A percentile compares a stretch with the other conserved stretches of the same genome.
phyloP scores from a whole-genome alignment of 257 asterid genomes.

The Jaltomata sinuosa region DNA sequence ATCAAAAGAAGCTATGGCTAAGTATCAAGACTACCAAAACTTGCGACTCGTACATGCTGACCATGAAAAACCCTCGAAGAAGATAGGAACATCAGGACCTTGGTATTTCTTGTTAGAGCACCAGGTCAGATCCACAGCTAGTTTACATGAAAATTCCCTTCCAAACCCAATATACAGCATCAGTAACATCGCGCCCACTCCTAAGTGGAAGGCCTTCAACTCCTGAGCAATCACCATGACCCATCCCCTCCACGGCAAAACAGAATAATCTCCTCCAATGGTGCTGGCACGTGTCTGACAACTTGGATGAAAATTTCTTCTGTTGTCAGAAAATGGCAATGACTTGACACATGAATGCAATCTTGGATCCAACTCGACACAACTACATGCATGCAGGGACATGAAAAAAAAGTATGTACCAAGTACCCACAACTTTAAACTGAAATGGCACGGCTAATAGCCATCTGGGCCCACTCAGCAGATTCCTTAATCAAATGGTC shows the following conservation, averaged over 20 bases:
- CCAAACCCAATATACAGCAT: not conserved
- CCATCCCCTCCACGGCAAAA: slow-evolving; percentile 10
- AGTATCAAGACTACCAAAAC: slow-evolving; percentile 21
- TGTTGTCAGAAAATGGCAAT: slow-evolving; percentile 48
- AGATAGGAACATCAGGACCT: slow-evolving; percentile 16
- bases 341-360: slow-evolving; percentile 53
- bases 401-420: slow-evolving; percentile 33
- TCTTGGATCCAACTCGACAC: slow-evolving; percentile 57
- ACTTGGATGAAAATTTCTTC: slow-evolving; percentile 42
- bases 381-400: slow-evolving; percentile 78
- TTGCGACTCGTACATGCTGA: slow-evolving; percentile 1
- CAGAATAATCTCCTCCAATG: slow-evolving; percentile 28
- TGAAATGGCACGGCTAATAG: slow-evolving; percentile 76
- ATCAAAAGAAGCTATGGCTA: not conserved
- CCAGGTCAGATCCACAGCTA: slow-evolving; percentile 18
- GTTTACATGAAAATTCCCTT: slow-evolving; percentile 10
- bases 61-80: not conserved
- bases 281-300: slow-evolving; percentile 69
- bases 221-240: not conserved
- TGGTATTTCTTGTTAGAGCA: slow-evolving; percentile 16
- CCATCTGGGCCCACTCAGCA: slow-evolving; percentile 92
- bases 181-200: not conserved
- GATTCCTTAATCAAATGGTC: slow-evolving; percentile 85
- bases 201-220: not conserved
- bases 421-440: slow-evolving; percentile 36